These are phyloP conservation scores for Chrysoporthe puriensis DNA, from an alignment of 2,329 filamentous ascomycete species.

Conservation along the genomic window DNA sequence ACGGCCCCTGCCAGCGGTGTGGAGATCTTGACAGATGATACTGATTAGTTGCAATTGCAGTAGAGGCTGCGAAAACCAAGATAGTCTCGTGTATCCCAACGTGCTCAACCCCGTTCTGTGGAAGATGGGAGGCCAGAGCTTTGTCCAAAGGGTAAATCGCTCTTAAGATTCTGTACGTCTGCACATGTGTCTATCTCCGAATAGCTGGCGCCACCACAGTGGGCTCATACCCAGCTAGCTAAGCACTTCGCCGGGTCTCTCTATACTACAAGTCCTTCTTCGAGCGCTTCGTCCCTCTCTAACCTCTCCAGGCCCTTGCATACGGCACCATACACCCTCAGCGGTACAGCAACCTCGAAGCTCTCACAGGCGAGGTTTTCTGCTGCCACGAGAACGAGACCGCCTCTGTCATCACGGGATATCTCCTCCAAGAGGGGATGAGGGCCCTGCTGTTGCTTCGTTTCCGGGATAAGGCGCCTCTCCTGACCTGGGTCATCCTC, in stretches of 20 bases:
- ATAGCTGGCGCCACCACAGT: not conserved
- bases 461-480: slow-evolving; percentile 34
- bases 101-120: not conserved
- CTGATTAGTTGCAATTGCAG: not conserved
- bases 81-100: not conserved
- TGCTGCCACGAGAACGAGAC: slow-evolving; percentile 72
- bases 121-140: not conserved
- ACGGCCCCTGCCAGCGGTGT: not conserved
- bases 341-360: slow-evolving; percentile 85
- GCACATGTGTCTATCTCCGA: slow-evolving; percentile 14
- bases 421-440: slow-evolving; percentile 76
- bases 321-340: slow-evolving; percentile 75
- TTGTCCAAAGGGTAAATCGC: slow-evolving; percentile 4
- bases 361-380: slow-evolving; percentile 83
- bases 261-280: slow-evolving; percentile 30
- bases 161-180: slow-evolving; percentile 16
- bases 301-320: slow-evolving; percentile 59
- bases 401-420: slow-evolving; percentile 76
- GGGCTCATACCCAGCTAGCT: slow-evolving; percentile 1
- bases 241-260: not conserved
- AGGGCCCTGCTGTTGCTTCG: slow-evolving; percentile 31
- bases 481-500: slow-evolving; percentile 24
- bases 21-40: not conserved
- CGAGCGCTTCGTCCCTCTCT: slow-evolving; percentile 58
- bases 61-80: not conserved